Percentiles rank a stretch among this genome's conserved stretches.
These are phyloP conservation scores for Tetrahymena borealis DNA, from an alignment of 73 alveolate genomes.

Conservation along the genomic window DNA sequence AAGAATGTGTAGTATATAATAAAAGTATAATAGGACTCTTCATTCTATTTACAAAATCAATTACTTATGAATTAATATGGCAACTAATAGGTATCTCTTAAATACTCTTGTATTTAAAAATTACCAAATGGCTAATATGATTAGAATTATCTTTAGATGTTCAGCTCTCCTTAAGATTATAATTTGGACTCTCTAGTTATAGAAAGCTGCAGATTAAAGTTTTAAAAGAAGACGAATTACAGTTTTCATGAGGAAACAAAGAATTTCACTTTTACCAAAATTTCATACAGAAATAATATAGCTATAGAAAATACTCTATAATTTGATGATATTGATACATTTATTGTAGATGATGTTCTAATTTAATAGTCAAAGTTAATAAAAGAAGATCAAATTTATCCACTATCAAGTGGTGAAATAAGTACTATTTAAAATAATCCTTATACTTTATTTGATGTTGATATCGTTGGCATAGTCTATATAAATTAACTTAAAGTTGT, in stretches of 20 bases:
- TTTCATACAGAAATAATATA: too few relatives aligned
- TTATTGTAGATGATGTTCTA: background rate
- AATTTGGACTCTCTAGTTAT: background rate
- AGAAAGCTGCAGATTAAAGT: background rate
- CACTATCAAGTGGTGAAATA: too few relatives aligned
- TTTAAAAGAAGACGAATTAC: too few relatives aligned
- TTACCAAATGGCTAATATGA: too few relatives aligned
- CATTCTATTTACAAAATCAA: background rate
- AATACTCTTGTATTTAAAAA: background rate
- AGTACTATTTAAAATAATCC: background rate
- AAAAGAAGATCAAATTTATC: too few relatives aligned
- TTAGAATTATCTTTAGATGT: background rate
- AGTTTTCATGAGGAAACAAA: too few relatives aligned
- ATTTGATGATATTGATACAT: background rate
- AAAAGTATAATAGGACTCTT: background rate
- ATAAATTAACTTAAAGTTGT: background rate
- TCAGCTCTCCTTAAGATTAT: background rate
- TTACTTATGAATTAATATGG: background rate
- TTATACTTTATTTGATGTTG: background rate
- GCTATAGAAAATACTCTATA: background rate
- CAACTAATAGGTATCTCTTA: background rate
- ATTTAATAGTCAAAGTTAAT: too few relatives aligned
- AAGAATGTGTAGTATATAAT: too few relatives aligned
- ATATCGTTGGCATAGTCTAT: background rate
- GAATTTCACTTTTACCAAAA: background rate